These are phyloP conservation scores for Rhynchospora tenuis DNA, from an alignment of 176 grass and related monocot genomes.

Conservation along the genomic window DNA sequence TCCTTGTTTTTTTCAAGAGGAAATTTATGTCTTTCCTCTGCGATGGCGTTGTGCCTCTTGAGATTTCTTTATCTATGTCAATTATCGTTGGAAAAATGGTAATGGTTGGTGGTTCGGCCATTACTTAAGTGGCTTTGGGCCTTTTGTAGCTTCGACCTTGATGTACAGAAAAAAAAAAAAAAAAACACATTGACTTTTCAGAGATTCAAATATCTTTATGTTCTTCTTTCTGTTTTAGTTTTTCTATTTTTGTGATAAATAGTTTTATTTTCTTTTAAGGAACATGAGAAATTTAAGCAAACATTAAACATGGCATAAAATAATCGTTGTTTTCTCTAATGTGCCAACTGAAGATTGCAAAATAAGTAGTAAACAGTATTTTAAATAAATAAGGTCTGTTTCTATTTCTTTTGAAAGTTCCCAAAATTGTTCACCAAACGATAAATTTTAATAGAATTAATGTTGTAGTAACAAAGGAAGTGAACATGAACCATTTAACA, in stretches of 20 bases:
- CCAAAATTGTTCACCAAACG: no score
- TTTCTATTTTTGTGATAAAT: not conserved
- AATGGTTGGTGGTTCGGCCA: not conserved
- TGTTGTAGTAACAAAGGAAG: no score
- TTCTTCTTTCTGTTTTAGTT: not conserved
- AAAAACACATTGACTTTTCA: not conserved
- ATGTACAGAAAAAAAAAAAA: not conserved
- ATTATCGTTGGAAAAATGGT: not conserved
- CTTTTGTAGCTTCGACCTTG: not conserved
- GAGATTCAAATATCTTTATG: not conserved
- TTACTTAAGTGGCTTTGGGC: not conserved
- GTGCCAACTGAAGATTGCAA: no score
- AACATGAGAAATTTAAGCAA: not conserved
- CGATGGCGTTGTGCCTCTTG: not conserved
- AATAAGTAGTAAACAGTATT: no score
- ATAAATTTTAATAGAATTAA: no score
- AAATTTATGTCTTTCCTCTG: slow-evolving; percentile 9
- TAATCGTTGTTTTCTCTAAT: no score
- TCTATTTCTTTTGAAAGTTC: no score
- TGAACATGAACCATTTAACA: no score
- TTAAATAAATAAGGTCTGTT: no score
- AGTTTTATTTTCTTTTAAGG: not conserved
- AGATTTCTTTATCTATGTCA: not conserved
- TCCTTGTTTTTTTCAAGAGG: not conserved
- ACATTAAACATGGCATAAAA: no score